phyloP scores from a whole-genome alignment of 1,284 basidiomycete genomes.

The Wallemia ichthyophaga region DNA sequence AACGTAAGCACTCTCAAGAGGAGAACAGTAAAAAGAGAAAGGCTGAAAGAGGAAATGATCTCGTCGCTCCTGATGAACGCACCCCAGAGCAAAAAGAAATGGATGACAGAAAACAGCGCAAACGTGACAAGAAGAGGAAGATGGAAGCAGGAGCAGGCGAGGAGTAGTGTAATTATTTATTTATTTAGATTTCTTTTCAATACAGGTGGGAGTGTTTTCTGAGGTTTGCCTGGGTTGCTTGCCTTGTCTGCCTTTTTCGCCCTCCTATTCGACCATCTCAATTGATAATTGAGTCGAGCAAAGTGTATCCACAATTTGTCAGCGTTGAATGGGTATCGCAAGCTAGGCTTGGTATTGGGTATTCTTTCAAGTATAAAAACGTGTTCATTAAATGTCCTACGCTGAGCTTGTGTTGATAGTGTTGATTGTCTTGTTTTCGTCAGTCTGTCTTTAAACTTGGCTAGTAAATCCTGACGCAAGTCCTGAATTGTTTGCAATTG shows the following conservation, averaged over 20 bases:
- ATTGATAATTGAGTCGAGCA: no score
- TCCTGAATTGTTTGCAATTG: no score
- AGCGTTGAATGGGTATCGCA: neutral
- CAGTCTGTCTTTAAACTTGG: no score
- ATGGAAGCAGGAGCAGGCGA: slow-evolving; percentile 10
- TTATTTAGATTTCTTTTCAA: neutral
- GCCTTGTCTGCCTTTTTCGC: no score
- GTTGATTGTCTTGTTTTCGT: no score
- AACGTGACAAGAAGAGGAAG: slow-evolving; percentile 21
- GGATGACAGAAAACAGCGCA: slow-evolving; percentile 36
- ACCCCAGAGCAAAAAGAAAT: slow-evolving; percentile 29
- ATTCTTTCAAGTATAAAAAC: neutral
- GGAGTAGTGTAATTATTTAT: slow-evolving; percentile 4
- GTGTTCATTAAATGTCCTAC: neutral
- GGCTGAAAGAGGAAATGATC: slow-evolving; percentile 41
- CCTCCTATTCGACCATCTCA: no score
- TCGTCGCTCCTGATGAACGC: slow-evolving; percentile 32
- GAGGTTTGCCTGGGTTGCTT: no score
- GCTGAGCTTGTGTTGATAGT: neutral
- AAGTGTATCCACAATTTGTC: neutral
- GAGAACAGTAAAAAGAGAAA: slow-evolving; percentile 41
- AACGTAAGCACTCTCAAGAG: slow-evolving; percentile 29
- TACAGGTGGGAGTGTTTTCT: neutral
- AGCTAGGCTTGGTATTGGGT: neutral
- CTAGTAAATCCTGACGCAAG: no score